These are phyloP conservation scores for Hypoxylon sp. DNA, from an alignment of 2,329 filamentous ascomycete genomes.

Conservation along the genomic window DNA sequence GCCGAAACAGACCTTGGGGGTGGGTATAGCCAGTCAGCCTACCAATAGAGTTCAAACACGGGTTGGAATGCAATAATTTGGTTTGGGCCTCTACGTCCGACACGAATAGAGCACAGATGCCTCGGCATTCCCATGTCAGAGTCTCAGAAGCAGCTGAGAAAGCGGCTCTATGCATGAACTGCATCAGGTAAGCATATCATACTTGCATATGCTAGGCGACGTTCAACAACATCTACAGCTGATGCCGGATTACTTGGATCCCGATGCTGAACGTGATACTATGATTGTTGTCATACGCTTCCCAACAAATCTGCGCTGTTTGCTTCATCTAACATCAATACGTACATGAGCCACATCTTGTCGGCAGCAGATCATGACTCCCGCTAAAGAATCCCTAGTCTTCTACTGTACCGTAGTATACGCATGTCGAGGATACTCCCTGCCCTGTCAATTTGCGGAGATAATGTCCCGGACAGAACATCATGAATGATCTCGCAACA, in stretches of 20 bases:
- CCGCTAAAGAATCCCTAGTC: constrained; percentile 24
- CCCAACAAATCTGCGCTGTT: constrained; percentile 4
- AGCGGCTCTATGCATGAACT: constrained; percentile 24
- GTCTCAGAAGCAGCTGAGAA: too few relatives aligned
- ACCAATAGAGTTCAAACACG: constrained; percentile 1
- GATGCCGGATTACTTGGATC: background rate
- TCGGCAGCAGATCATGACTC: background rate
- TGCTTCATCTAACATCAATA: constrained; percentile 19
- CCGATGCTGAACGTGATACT: background rate
- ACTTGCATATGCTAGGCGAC: constrained; percentile 2
- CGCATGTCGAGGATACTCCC: constrained; percentile 5
- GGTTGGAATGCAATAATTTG: background rate
- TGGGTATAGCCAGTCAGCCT: background rate
- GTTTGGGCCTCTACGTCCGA: background rate
- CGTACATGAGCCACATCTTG: background rate
- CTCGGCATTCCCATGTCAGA: too few relatives aligned
- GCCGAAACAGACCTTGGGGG: background rate
- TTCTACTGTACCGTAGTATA: background rate
- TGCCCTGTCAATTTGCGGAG: constrained; percentile 5
- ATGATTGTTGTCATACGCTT: constrained; percentile 4
- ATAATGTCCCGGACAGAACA: constrained; percentile 1
- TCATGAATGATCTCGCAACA: background rate
- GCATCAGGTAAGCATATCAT: background rate
- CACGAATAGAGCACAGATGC: background rate
- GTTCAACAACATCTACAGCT: background rate